These are phyloP conservation scores for Allantophomopsis lycopodina DNA, from an alignment of 2,329 filamentous ascomycete genomes.

Conservation along the genomic window DNA sequence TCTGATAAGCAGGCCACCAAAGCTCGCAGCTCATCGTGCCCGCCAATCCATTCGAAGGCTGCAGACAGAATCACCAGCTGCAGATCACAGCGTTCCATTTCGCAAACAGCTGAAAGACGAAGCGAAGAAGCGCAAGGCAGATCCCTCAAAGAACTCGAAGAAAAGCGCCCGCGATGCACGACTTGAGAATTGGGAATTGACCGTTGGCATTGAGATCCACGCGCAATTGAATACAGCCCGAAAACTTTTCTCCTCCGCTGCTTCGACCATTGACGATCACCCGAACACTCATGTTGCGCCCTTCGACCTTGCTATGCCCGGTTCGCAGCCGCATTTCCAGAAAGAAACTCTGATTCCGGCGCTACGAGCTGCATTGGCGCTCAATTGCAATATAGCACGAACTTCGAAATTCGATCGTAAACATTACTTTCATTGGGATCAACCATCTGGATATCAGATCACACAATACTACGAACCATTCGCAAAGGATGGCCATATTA, in stretches of 20 bases:
- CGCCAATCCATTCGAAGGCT: conserved; percentile 3
- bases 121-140: conserved; percentile 33
- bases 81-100: conserved; percentile 29
- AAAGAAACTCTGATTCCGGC: conserved; percentile 73
- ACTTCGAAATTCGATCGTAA: conserved; percentile 86
- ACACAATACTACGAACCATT: conserved; percentile 83
- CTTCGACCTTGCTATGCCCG: conserved; percentile 83
- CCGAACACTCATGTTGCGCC: conserved; percentile 81
- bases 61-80: conserved; percentile 2
- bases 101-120: conserved; percentile 63
- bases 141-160: conserved; percentile 17
- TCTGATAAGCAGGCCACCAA: conserved; percentile 1
- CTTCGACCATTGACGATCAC: conserved; percentile 47
- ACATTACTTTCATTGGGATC: conserved; percentile 98
- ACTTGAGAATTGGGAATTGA: conserved; percentile 67
- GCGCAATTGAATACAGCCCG: conserved; percentile 80
- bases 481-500: conserved; percentile 57
- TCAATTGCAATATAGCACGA: conserved; percentile 65
- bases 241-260: conserved; percentile 77
- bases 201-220: conserved; percentile 93
- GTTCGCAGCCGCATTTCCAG: conserved; percentile 80
- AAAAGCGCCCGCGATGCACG: conserved; percentile 27
- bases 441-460: conserved; percentile 92
- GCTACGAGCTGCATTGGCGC: conserved; percentile 73
- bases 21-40: conserved; percentile 5